Percentiles rank a stretch among this genome's conserved stretches.
Evolutionary conservation across 2,329 filamentous ascomycete genomes (phyloP).

Genomic region (Anthostomella pinea): DNA sequence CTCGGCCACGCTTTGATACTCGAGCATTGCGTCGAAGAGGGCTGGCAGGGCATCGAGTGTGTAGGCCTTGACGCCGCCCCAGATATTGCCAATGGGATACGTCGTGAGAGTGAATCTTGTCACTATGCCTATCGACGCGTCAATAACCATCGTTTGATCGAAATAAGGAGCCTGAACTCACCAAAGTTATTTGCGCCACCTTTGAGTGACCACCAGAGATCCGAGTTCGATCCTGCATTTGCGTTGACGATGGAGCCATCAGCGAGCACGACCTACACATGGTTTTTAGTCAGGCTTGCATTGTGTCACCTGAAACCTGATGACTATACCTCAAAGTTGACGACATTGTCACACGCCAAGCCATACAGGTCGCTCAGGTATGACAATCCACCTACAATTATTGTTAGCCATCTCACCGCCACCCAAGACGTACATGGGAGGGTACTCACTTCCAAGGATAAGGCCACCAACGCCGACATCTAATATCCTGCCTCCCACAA

Average conservation of each 20-base stretch:
- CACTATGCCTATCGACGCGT: constrained; percentile 22
- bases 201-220: constrained; percentile 28
- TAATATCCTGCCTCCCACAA: constrained; percentile 25
- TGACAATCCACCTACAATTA: constrained; percentile 21
- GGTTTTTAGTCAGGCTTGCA: constrained; percentile 4
- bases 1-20: constrained; percentile 24
- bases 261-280: constrained; percentile 30
- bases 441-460: constrained; percentile 19
- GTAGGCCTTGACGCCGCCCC: constrained; percentile 26
- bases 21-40: constrained; percentile 24
- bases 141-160: constrained; percentile 6
- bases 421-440: neutral
- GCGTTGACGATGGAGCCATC: constrained; percentile 27
- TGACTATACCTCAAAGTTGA: constrained; percentile 22
- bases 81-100: constrained; percentile 25
- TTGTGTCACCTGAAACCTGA: neutral
- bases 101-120: constrained; percentile 26
- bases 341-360: constrained; percentile 25
- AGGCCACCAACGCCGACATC: constrained; percentile 27
- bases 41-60: constrained; percentile 24
- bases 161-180: constrained; percentile 9
- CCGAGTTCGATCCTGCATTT: constrained; percentile 20
- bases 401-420: no score
- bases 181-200: constrained; percentile 28
- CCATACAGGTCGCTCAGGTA: constrained; percentile 24